Base-by-base conservation (phyloP, 2,329 filamentous ascomycete genomes). In the Scleromitrula shiraiana region DNA sequence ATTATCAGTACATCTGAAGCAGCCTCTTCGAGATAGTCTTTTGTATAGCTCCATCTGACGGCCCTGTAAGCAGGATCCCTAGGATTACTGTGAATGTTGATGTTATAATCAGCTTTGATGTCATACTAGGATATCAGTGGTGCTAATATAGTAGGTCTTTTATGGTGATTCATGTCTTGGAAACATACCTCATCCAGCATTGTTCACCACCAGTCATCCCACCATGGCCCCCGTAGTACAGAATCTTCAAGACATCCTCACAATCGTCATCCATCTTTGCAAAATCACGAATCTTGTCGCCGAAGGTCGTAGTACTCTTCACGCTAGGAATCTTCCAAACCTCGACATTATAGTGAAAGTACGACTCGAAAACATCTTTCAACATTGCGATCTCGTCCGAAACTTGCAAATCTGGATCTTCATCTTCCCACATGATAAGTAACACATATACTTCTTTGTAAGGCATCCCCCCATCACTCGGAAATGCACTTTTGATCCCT, bases 41-140 rank as follows among this genome's bases (percentile, higher is more conserved):
- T 72, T 77, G 23, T 68, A 84, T 20, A 96, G 91, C 55, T 88
- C 90, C 0, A 91, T 97, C 53, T 97, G 90, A 68, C 68, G n/a
- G 8, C 26, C 8, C 17, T 26, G 9, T 26, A 26, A 15, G 22
- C 19, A 9, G 22, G 37, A 10, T 26, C 37, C 19, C 8, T 20
- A 7, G 22, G 3, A 26, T 40, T 6, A n/a, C n/a, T n/a, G n/a
- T n/a, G n/a, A n/a, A n/a, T n/a, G n/a, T n/a, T n/a, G n/a, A n/a
- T n/a, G n/a, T n/a, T n/a, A n/a, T n/a, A n/a, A n/a, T n/a, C n/a
- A n/a, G n/a, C n/a, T n/a, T n/a, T n/a, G n/a, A n/a, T n/a, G n/a
- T n/a, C n/a, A n/a, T n/a, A n/a, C n/a, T n/a, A n/a, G n/a, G n/a
- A n/a, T n/a, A n/a, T n/a, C n/a, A n/a, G n/a, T n/a, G n/a, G n/a